Percentiles rank a stretch among this genome's conserved stretches.
Evolutionary conservation across 2,329 filamentous ascomycete species (phyloP).

Genomic region (Chaetomium sp.): DNA sequence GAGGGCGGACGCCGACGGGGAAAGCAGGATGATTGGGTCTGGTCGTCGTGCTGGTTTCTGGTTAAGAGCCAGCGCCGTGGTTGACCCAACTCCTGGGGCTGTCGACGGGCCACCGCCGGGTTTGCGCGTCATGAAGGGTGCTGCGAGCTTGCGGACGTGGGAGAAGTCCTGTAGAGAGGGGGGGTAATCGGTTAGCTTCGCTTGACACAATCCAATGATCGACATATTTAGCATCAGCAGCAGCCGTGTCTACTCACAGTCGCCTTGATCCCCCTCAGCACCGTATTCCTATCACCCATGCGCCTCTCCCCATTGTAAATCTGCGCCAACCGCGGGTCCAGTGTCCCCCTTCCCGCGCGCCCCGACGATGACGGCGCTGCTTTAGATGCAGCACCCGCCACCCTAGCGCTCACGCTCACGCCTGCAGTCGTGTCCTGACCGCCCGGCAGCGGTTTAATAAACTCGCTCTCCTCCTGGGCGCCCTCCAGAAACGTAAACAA

Average conservation of each 20-base stretch:
- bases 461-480: constrained; percentile 83
- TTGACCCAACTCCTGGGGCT: constrained; percentile 31
- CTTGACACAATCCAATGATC: too few relatives aligned
- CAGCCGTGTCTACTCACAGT: constrained; percentile 54
- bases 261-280: constrained; percentile 79
- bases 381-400: constrained; percentile 32
- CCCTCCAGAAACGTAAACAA: constrained; percentile 91
- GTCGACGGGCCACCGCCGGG: constrained; percentile 24
- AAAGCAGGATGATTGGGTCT: constrained; percentile 92
- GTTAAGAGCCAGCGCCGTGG: constrained; percentile 46
- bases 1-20: constrained; percentile 88
- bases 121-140: constrained; percentile 65
- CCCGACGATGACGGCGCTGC: constrained; percentile 37
- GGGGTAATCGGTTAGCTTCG: not conserved
- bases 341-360: constrained; percentile 54
- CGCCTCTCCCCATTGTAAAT: constrained; percentile 89
- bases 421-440: constrained; percentile 44
- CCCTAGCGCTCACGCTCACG: constrained; percentile 32
- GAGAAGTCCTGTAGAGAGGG: constrained; percentile 71
- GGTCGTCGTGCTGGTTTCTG: constrained; percentile 45
- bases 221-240: too few relatives aligned
- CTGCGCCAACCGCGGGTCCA: constrained; percentile 76
- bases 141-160: constrained; percentile 79
- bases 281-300: constrained; percentile 87
- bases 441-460: constrained; percentile 76